phyloP scores from a whole-genome alignment of 495 filamentous ascomycete species.

The Gamarada debralockiae region DNA sequence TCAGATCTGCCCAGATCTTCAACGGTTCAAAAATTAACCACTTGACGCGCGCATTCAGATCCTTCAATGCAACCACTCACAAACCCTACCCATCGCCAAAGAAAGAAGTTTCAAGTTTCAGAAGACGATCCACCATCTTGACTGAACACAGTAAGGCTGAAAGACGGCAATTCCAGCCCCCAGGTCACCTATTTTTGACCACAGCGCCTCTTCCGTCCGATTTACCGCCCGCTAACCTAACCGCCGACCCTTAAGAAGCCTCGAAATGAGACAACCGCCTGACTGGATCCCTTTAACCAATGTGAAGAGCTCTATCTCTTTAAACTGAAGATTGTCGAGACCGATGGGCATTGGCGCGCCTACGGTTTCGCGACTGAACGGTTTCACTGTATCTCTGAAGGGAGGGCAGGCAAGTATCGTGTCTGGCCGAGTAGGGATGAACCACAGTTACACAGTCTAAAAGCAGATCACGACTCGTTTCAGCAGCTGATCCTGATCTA shows the following conservation, averaged over 20 bases:
- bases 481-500: constrained; percentile 20
- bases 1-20: too few relatives aligned
- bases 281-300: constrained; percentile 8
- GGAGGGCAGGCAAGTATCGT: not conserved
- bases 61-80: constrained; percentile 5
- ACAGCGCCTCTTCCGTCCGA: constrained; percentile 12
- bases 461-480: constrained; percentile 15
- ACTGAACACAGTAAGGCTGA: not conserved
- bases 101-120: too few relatives aligned
- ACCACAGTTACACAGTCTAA: constrained; percentile 14
- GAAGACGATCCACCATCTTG: too few relatives aligned
- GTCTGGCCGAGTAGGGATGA: not conserved
- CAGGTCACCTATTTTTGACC: constrained; percentile 14
- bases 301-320: not conserved
- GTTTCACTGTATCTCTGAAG: constrained; percentile 10
- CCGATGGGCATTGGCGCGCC: constrained; percentile 11
- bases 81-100: not conserved
- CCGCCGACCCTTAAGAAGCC: constrained; percentile 10
- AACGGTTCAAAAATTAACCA: constrained; percentile 9
- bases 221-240: constrained; percentile 12
- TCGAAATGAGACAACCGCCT: constrained; percentile 18
- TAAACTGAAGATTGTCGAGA: constrained; percentile 11
- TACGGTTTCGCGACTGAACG: constrained; percentile 2
- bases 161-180: too few relatives aligned
- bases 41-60: constrained; percentile 9